phyloP scores from a whole-genome alignment of 2,329 filamentous ascomycete genomes.

The Penicillium sp. region DNA sequence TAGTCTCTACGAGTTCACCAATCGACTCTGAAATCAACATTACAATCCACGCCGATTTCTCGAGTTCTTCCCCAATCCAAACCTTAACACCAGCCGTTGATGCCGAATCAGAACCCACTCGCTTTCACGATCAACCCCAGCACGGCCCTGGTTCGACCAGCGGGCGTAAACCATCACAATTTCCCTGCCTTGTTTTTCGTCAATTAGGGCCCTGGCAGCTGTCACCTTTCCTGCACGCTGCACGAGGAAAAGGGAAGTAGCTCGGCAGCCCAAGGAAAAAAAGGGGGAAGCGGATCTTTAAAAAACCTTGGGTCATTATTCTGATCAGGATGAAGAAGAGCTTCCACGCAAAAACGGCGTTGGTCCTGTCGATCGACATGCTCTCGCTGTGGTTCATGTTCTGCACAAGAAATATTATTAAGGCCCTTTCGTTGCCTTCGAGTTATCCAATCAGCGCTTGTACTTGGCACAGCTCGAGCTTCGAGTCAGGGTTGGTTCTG shows the following conservation, averaged over 20 bases:
- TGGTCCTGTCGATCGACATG: background rate
- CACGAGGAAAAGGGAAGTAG: conserved; percentile 12
- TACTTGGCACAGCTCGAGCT: conserved; percentile 1
- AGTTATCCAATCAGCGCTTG: background rate
- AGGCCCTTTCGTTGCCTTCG: background rate
- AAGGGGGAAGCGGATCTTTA: background rate
- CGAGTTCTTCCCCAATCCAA: background rate
- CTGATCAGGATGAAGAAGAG: background rate
- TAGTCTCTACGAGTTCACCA: background rate
- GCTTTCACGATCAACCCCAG: conserved; percentile 1
- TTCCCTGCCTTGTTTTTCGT: conserved; percentile 15
- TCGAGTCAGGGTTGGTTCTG: conserved; percentile 1
- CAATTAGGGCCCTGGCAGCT: conserved; percentile 15
- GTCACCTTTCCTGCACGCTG: conserved; percentile 17
- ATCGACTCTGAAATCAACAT: background rate
- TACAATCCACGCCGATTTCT: background rate
- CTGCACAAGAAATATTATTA: background rate
- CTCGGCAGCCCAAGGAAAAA: background rate
- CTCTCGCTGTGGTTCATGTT: background rate
- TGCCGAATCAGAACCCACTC: conserved; percentile 9
- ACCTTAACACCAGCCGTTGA: conserved; percentile 14
- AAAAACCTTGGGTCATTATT: background rate
- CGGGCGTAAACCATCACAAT: conserved; percentile 14
- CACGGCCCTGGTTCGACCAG: background rate
- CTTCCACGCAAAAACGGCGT: background rate